phyloP scores from a whole-genome alignment of 2,329 filamentous ascomycete species.

The Phyllosticta citrichinensis region DNA sequence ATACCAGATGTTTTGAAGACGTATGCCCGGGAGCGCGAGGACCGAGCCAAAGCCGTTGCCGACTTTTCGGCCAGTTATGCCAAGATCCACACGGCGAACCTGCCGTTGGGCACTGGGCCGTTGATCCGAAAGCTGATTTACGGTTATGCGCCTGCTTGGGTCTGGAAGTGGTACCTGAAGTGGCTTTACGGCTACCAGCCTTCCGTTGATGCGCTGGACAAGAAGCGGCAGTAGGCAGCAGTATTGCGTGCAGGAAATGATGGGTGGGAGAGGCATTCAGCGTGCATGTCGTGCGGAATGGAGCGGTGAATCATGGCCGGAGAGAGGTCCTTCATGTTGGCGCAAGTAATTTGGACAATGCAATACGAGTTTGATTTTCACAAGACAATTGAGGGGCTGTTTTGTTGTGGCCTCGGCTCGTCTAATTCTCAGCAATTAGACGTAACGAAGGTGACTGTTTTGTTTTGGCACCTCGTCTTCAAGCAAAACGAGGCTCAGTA shows the following conservation, averaged over 20 bases:
- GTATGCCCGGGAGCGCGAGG: neutral
- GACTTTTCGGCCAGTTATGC: conserved; percentile 9
- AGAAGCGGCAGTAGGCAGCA: neutral
- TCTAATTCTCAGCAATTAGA: too few species aligned
- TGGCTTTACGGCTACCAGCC: neutral
- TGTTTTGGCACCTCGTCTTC: too few species aligned
- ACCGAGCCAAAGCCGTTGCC: conserved; percentile 6
- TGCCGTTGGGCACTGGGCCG: conserved; percentile 8
- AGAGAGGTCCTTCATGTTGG: neutral
- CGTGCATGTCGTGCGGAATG: neutral
- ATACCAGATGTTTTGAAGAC: neutral
- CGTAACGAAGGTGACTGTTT: too few species aligned
- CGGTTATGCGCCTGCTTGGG: conserved; percentile 1
- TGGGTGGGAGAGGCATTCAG: neutral
- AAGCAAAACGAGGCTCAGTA: too few species aligned
- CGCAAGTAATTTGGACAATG: neutral
- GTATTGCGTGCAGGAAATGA: neutral
- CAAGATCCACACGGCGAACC: conserved; percentile 5
- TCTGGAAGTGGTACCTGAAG: conserved; percentile 4
- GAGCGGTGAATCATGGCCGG: neutral
- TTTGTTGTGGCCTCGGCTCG: too few species aligned
- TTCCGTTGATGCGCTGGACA: neutral
- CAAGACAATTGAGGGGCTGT: too few species aligned
- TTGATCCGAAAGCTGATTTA: conserved; percentile 8
- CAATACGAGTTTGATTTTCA: neutral